phyloP scores from a whole-genome alignment of 2,329 filamentous ascomycete genomes.

The Verticillium longisporum region DNA sequence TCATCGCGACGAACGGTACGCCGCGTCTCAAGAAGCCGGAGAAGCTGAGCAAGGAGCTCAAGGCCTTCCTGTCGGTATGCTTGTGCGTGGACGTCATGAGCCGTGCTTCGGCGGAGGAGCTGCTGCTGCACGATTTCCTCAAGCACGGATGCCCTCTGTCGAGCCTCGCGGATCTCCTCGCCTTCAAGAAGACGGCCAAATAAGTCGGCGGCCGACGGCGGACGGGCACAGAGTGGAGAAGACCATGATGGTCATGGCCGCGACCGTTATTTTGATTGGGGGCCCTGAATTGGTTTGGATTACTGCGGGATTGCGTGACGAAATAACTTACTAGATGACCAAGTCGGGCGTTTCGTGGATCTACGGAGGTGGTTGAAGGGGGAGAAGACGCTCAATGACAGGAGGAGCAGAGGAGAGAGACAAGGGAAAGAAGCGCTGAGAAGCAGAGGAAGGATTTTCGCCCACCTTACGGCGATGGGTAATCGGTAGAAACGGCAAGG shows the following conservation, averaged over 20 bases:
- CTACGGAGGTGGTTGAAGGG: not conserved
- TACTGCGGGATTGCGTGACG: not conserved
- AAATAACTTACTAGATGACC: not conserved
- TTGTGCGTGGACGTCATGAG: constrained; percentile 95
- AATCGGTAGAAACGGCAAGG: not conserved
- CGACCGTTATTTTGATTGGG: not conserved
- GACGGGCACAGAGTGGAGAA: not conserved
- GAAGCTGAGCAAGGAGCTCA: constrained; percentile 95
- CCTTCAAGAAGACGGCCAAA: constrained; percentile 73
- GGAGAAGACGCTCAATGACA: not conserved
- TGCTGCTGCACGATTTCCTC: constrained; percentile 88
- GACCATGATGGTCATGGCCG: not conserved
- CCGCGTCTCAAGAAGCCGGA: constrained; percentile 96
- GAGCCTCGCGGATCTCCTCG: constrained; percentile 79
- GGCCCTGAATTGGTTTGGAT: constrained; percentile 1
- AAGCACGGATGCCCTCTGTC: constrained; percentile 80
- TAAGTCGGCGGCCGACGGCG: constrained; percentile 25
- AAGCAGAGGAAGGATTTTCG: not conserved
- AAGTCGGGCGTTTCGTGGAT: not conserved
- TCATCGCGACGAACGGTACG: constrained; percentile 97
- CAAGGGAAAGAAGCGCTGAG: not conserved
- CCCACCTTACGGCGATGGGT: not conserved
- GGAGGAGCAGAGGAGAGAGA: too few relatives aligned
- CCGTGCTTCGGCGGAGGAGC: constrained; percentile 82
- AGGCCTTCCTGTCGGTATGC: constrained; percentile 93